Evolutionary conservation across 306 rosid genomes (phyloP).

Genomic region (Vigna reflexopilosa): DNA sequence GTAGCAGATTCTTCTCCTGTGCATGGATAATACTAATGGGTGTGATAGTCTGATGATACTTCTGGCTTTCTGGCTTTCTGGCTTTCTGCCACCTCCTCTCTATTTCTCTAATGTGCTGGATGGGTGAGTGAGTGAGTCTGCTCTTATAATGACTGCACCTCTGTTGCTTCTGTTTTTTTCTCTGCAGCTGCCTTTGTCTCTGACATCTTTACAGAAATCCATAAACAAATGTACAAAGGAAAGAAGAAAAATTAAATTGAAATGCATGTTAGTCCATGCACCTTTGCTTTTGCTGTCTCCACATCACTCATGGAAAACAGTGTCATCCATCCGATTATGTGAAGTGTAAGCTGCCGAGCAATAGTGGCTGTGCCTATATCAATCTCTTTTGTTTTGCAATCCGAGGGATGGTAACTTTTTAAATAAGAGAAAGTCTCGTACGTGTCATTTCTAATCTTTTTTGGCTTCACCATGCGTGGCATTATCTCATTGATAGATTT

Average conservation of each 20-base stretch:
- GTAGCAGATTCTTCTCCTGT: constrained; percentile 60
- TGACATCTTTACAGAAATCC: constrained; percentile 67
- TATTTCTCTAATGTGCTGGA: constrained; percentile 49
- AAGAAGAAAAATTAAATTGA: constrained; percentile 42
- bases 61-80: constrained; percentile 57
- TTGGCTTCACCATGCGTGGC: constrained; percentile 52
- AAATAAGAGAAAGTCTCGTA: constrained; percentile 49
- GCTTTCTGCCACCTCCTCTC: constrained; percentile 53
- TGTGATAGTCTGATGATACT: constrained; percentile 57
- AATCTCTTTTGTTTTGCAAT: constrained; percentile 52
- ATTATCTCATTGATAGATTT: constrained; percentile 55
- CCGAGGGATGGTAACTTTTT: constrained; percentile 45
- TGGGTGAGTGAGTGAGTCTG: constrained; percentile 64
- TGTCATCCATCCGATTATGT: constrained; percentile 52
- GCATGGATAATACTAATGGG: constrained; percentile 65
- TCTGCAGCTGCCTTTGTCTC: constrained; percentile 70
- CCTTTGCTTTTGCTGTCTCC: constrained; percentile 57
- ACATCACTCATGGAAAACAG: constrained; percentile 55
- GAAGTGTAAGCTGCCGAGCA: constrained; percentile 50
- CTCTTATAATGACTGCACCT: constrained; percentile 85
- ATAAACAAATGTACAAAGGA: constrained; percentile 54
- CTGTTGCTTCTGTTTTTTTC: constrained; percentile 71
- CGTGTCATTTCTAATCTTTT: constrained; percentile 50
- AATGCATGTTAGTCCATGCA: constrained; percentile 56
- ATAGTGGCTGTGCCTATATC: constrained; percentile 35